Conservation (phyloP, 345 rosid species). For the Salix caprea region DNA sequence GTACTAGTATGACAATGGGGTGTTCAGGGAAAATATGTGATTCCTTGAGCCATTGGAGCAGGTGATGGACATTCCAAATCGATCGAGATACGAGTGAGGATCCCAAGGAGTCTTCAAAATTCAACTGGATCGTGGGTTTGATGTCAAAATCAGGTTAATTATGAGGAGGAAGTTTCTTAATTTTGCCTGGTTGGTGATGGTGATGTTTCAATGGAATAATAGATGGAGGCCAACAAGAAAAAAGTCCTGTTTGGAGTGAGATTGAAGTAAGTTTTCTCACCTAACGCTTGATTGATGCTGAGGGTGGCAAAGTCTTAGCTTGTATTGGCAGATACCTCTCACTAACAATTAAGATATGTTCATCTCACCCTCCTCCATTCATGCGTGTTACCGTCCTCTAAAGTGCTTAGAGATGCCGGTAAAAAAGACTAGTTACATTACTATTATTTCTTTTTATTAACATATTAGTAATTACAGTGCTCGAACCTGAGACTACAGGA, state of each 20-base stretch:
- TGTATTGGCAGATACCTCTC: slow-evolving; percentile 38
- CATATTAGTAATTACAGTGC: no score
- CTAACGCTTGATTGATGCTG: slow-evolving; percentile 28
- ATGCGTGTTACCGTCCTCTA: slow-evolving; percentile 11
- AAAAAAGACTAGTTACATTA: no score
- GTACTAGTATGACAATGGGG: no score
- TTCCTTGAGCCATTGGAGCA: no score
- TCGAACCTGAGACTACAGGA: no score
- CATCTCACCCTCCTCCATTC: slow-evolving; percentile 56
- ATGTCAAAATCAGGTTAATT: not conserved
- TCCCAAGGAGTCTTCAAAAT: not conserved
- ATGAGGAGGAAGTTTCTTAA: not conserved
- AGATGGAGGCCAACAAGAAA: not conserved
- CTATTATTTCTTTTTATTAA: no score
- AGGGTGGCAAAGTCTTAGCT: slow-evolving; percentile 42
- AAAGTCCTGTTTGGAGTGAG: slow-evolving; percentile 26
- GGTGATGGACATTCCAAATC: not conserved
- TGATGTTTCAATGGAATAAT: slow-evolving; percentile 17
- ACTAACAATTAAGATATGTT: slow-evolving; percentile 19
- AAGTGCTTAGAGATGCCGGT: not conserved
- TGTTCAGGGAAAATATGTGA: no score
- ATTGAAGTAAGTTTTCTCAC: slow-evolving; percentile 27
- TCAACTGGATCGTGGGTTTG: not conserved
- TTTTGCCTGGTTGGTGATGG: slow-evolving; percentile 25
- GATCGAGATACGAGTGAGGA: not conserved